phyloP scores from a whole-genome alignment of 2,329 filamentous ascomycete species.

The Dactylellina leptospora region DNA sequence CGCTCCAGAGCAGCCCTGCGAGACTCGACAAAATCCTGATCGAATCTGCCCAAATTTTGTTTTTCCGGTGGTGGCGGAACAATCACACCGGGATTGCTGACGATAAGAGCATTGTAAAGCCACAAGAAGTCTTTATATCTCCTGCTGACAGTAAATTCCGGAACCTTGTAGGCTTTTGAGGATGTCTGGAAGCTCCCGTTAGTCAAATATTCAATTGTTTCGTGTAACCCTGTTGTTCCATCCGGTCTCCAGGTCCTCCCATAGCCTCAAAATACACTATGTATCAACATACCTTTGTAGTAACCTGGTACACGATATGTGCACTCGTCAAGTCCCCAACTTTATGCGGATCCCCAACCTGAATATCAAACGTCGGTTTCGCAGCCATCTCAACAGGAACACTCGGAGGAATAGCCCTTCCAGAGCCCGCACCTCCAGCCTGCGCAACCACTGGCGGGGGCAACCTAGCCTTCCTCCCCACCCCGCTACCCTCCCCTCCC shows the following conservation, averaged over 20 bases:
- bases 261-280: background rate
- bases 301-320: slow-evolving; percentile 96
- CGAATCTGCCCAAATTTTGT: slow-evolving; percentile 94
- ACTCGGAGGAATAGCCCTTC: slow-evolving; percentile 73
- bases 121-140: slow-evolving; percentile 97
- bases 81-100: slow-evolving; percentile 92
- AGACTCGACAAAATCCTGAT: slow-evolving; percentile 95
- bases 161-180: slow-evolving; percentile 91
- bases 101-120: slow-evolving; percentile 94
- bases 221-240: too few relatives aligned
- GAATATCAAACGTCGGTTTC: slow-evolving; percentile 89
- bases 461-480: slow-evolving; percentile 68
- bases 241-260: too few relatives aligned
- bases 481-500: slow-evolving; percentile 61
- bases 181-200: slow-evolving; percentile 71
- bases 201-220: too few relatives aligned
- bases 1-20: slow-evolving; percentile 89
- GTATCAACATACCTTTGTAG: slow-evolving; percentile 75
- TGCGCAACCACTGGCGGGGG: slow-evolving; percentile 70
- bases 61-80: slow-evolving; percentile 97
- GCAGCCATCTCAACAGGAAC: slow-evolving; percentile 91
- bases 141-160: slow-evolving; percentile 91
- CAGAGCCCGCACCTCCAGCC: slow-evolving; percentile 62
- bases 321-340: slow-evolving; percentile 96
- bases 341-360: slow-evolving; percentile 95